Evolutionary conservation across 73 alveolate species (phyloP).

Genomic region (Paramecium biaurelia): DNA sequence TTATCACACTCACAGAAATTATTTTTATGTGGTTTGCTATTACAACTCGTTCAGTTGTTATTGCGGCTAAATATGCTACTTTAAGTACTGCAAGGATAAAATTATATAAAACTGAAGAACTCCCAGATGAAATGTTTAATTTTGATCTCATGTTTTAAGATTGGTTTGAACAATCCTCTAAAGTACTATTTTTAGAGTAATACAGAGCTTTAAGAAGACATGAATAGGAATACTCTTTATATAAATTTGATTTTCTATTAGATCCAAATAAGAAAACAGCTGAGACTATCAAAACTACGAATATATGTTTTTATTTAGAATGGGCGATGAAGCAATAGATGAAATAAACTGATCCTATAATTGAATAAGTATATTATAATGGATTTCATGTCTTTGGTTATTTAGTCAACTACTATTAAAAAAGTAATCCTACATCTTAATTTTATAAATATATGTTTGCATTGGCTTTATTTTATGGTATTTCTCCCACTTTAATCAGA

Average conservation of each 20-base stretch:
- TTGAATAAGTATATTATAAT: neutral
- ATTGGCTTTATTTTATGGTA: neutral
- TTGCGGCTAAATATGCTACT: constrained; percentile 40
- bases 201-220: constrained; percentile 45
- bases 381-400: constrained; percentile 50
- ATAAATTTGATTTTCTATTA: constrained; percentile 31
- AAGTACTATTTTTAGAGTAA: neutral
- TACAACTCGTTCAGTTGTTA: neutral
- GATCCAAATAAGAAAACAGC: neutral
- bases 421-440: neutral
- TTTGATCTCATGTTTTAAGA: constrained; percentile 35
- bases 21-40: constrained; percentile 33
- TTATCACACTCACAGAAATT: constrained; percentile 17
- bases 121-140: constrained; percentile 37
- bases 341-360: constrained; percentile 9
- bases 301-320: constrained; percentile 2
- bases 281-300: neutral
- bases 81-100: neutral
- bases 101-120: constrained; percentile 25
- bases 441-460: neutral
- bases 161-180: neutral
- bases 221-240: neutral
- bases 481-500: neutral
- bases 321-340: neutral
- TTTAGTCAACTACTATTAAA: neutral